A percentile compares a stretch with the other conserved stretches of the same genome.
phyloP scores from a whole-genome alignment of 257 asterid species.

The Solanum chmielewskii region DNA sequence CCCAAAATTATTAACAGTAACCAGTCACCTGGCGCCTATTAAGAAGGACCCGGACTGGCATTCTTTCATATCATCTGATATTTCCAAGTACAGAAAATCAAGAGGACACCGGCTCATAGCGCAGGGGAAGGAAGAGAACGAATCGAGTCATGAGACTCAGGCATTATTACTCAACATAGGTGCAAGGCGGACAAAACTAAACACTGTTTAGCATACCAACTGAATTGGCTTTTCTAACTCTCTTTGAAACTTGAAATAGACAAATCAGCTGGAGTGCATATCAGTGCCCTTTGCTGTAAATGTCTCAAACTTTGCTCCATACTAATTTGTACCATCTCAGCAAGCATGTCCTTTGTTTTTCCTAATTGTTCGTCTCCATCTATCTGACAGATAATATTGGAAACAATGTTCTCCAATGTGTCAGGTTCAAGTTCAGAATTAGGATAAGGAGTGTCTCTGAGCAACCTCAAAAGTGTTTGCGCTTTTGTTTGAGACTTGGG shows the following conservation, averaged over 20 bases:
- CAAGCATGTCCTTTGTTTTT: slow-evolving; percentile 78
- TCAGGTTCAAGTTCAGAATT: slow-evolving; percentile 66
- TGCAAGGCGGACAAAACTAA: neutral
- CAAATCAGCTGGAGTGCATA: slow-evolving; percentile 54
- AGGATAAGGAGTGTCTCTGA: slow-evolving; percentile 72
- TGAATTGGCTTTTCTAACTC: neutral
- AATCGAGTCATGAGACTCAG: neutral
- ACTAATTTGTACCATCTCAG: slow-evolving; percentile 95
- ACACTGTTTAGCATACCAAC: too few species aligned
- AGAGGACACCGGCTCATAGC: neutral
- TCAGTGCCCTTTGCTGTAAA: slow-evolving; percentile 61
- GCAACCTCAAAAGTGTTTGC: slow-evolving; percentile 43
- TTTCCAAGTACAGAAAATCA: neutral
- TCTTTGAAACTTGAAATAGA: slow-evolving; percentile 22
- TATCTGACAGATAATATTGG: slow-evolving; percentile 61
- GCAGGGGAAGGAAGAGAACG: neutral
- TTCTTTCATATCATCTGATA: neutral
- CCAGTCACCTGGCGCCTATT: slow-evolving; percentile 54
- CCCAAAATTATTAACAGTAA: slow-evolving; percentile 23
- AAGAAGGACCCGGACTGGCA: slow-evolving; percentile 64
- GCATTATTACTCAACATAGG: neutral
- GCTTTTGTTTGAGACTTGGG: slow-evolving; percentile 66
- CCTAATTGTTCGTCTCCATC: slow-evolving; percentile 70
- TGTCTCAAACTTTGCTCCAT: slow-evolving; percentile 94
- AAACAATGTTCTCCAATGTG: slow-evolving; percentile 63